Conservation (phyloP, 768 basidiomycete species). For the Amylocystis lapponica region DNA sequence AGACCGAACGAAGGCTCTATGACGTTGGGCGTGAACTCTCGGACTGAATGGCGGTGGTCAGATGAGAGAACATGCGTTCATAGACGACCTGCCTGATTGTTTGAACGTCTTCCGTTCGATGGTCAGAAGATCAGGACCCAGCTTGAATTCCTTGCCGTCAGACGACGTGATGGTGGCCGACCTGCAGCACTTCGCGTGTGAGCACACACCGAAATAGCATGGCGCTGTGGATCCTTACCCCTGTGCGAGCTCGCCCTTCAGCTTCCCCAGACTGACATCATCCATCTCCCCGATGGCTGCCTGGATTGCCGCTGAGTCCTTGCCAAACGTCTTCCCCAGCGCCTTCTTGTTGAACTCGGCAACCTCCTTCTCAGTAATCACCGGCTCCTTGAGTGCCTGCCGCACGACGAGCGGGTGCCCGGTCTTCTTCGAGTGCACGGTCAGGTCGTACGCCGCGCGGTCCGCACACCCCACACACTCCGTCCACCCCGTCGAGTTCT, state of each 20-base stretch:
- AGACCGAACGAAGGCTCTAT: slow-evolving; percentile 98
- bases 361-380: slow-evolving; percentile 74
- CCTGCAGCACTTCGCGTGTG: slow-evolving; percentile 27
- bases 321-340: slow-evolving; percentile 85
- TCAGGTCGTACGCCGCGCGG: slow-evolving; percentile 93
- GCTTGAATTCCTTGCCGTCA: slow-evolving; percentile 60
- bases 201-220: neutral
- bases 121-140: slow-evolving; percentile 69
- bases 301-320: slow-evolving; percentile 65
- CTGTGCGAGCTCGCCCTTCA: slow-evolving; percentile 68
- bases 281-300: slow-evolving; percentile 60
- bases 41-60: slow-evolving; percentile 48
- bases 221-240: slow-evolving; percentile 44
- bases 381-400: slow-evolving; percentile 79
- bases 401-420: slow-evolving; percentile 83
- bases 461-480: slow-evolving; percentile 99
- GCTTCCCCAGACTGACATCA: slow-evolving; percentile 54
- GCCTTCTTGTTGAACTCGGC: slow-evolving; percentile 82
- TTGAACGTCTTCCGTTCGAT: slow-evolving; percentile 84
- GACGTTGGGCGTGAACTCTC: slow-evolving; percentile 95
- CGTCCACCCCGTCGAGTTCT: slow-evolving; percentile 89
- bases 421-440: slow-evolving; percentile 81
- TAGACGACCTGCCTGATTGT: slow-evolving; percentile 59
- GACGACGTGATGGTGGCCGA: slow-evolving; percentile 47
- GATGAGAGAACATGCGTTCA: slow-evolving; percentile 17